Evolutionary conservation across 768 basidiomycete genomes (phyloP).

Genomic region (Dioszegia aurantiaca): DNA sequence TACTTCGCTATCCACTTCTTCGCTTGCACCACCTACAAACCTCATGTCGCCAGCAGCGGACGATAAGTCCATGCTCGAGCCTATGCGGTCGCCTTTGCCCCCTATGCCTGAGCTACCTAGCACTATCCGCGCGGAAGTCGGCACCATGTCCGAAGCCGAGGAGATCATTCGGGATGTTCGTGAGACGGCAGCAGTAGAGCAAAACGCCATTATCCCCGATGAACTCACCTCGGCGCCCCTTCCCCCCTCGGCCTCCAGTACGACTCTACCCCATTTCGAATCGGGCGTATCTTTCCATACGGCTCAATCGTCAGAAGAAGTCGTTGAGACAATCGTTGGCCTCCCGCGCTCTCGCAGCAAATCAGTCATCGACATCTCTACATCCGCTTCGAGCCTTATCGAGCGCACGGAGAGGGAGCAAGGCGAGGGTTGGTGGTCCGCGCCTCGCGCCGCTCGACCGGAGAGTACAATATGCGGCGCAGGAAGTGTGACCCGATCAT

Average conservation of each 20-base stretch:
- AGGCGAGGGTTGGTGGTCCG: conserved; percentile 42
- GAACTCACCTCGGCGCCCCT: background rate
- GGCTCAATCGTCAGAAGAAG: conserved; percentile 1
- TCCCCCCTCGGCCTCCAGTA: background rate
- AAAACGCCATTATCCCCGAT: too few species aligned
- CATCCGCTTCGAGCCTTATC: conserved; percentile 26
- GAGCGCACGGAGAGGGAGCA: conserved; percentile 29
- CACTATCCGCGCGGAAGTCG: background rate
- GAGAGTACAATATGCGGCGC: background rate
- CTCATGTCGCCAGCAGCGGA: conserved; percentile 9
- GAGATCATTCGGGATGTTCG: conserved; percentile 1
- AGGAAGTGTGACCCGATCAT: too few species aligned
- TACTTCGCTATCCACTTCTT: background rate
- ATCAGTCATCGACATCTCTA: conserved; percentile 24
- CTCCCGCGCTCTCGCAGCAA: conserved; percentile 23
- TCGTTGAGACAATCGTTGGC: too few species aligned
- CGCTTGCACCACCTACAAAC: background rate
- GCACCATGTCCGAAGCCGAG: background rate
- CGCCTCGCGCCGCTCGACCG: conserved; percentile 1
- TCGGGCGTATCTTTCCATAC: conserved; percentile 8
- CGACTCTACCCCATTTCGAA: background rate
- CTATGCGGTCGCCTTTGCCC: background rate
- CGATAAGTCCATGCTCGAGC: conserved; percentile 11
- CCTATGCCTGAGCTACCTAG: background rate
- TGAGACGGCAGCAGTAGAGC: background rate